These are phyloP conservation scores for Xylaria bambusicola DNA, from an alignment of 495 filamentous ascomycete genomes.

Conservation along the genomic window DNA sequence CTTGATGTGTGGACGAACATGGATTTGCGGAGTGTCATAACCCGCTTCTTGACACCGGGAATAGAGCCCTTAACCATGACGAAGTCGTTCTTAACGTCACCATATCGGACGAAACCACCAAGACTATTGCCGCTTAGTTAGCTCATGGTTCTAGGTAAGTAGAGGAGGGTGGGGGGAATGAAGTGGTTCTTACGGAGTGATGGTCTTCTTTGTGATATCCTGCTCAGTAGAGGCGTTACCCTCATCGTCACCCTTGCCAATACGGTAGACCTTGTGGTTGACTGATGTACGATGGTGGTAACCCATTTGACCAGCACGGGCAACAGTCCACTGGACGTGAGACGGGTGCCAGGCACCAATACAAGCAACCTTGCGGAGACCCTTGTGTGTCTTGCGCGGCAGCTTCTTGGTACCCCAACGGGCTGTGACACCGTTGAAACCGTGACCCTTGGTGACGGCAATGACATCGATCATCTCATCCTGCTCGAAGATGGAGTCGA, in stretches of 20 bases:
- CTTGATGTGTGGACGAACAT: slow-evolving; percentile 97
- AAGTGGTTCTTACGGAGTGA: slow-evolving; percentile 89
- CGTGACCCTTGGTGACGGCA: slow-evolving; percentile 99
- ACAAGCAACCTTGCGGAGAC: slow-evolving; percentile 99
- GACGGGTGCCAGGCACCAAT: slow-evolving; percentile 99
- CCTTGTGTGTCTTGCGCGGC: slow-evolving; percentile 99
- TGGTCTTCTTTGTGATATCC: slow-evolving; percentile 98
- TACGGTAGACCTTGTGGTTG: slow-evolving; percentile 99
- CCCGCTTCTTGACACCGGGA: slow-evolving; percentile 98
- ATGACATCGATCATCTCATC: slow-evolving; percentile 99
- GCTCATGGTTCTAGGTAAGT: neutral
- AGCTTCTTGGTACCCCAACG: slow-evolving; percentile 99
- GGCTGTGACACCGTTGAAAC: slow-evolving; percentile 93
- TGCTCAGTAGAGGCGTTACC: slow-evolving; percentile 92
- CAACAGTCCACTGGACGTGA: slow-evolving; percentile 99
- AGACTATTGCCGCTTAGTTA: slow-evolving; percentile 60
- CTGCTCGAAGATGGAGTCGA: slow-evolving; percentile 96
- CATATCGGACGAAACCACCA: slow-evolving; percentile 99
- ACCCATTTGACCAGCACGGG: slow-evolving; percentile 99
- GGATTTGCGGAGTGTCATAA: slow-evolving; percentile 98
- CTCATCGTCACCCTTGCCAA: slow-evolving; percentile 86
- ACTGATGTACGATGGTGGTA: slow-evolving; percentile 99
- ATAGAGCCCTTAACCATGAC: slow-evolving; percentile 96
- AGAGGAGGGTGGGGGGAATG: neutral
- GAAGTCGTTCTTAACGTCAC: slow-evolving; percentile 99